These are phyloP conservation scores for Hypoxylon rickii DNA, from an alignment of 495 filamentous ascomycete genomes.

Conservation along the genomic window DNA sequence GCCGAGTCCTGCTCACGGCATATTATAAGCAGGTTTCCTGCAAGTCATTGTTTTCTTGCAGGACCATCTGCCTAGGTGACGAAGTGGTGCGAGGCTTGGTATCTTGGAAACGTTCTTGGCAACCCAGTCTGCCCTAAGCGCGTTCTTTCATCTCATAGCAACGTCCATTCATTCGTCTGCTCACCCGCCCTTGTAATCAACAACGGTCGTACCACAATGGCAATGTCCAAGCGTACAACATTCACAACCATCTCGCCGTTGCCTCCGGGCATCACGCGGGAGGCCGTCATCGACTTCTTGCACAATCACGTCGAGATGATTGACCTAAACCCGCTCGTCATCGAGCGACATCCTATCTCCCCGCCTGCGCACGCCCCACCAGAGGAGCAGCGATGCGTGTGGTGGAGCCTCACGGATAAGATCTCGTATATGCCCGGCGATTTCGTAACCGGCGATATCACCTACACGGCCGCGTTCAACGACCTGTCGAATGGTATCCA, in stretches of 20 bases:
- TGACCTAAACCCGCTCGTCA: constrained; percentile 78
- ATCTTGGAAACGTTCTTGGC: constrained; percentile 2
- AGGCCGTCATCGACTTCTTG: constrained; percentile 69
- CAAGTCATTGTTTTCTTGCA: constrained; percentile 14
- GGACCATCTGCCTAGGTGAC: too few species aligned
- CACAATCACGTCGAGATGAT: constrained; percentile 79
- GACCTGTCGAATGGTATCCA: constrained; percentile 69
- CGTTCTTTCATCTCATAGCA: neutral
- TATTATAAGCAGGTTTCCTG: constrained; percentile 7
- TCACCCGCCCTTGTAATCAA: too few species aligned
- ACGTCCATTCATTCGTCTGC: too few species aligned
- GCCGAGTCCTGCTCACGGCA: neutral
- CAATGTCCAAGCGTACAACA: constrained; percentile 58
- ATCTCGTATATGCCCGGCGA: constrained; percentile 74
- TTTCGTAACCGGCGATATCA: constrained; percentile 65
- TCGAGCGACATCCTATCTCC: constrained; percentile 65
- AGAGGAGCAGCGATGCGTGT: constrained; percentile 70
- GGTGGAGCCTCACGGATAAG: constrained; percentile 75
- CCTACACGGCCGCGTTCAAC: constrained; percentile 76
- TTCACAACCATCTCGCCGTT: constrained; percentile 76
- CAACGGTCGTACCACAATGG: too few species aligned
- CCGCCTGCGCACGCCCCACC: constrained; percentile 63
- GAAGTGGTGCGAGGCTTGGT: neutral
- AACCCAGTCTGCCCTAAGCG: constrained; percentile 3
- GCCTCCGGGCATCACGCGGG: constrained; percentile 65